These are phyloP conservation scores for Aschersonia sp. DNA, from an alignment of 2,329 filamentous ascomycete species.

Conservation along the genomic window DNA sequence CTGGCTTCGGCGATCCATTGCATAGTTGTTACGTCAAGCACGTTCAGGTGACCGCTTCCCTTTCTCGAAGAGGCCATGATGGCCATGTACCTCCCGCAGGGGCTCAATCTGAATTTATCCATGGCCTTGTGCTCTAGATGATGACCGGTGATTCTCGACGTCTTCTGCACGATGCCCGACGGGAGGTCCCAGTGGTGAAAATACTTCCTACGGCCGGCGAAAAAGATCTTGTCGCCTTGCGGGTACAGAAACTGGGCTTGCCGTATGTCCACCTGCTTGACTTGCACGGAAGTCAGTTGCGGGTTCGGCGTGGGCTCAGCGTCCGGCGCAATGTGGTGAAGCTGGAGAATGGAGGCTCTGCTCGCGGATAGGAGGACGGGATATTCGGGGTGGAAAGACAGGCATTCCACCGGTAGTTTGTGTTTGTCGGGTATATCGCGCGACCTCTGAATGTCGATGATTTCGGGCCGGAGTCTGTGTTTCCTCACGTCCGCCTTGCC, in stretches of 20 bases:
- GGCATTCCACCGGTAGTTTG: slow-evolving; percentile 64
- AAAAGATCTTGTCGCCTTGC: slow-evolving; percentile 65
- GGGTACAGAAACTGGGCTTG: slow-evolving; percentile 69
- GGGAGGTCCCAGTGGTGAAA: slow-evolving; percentile 91
- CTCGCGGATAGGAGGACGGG: slow-evolving; percentile 85
- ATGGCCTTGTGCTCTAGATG: slow-evolving; percentile 75
- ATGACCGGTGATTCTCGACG: slow-evolving; percentile 61
- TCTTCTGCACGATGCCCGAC: slow-evolving; percentile 69
- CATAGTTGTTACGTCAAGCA: slow-evolving; percentile 64
- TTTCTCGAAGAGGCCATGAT: slow-evolving; percentile 68
- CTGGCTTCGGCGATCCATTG: slow-evolving; percentile 81
- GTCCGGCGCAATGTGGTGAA: slow-evolving; percentile 75
- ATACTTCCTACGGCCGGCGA: slow-evolving; percentile 75
- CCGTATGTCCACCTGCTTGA: slow-evolving; percentile 69
- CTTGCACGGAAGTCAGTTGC: slow-evolving; percentile 76
- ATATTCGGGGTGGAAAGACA: slow-evolving; percentile 80
- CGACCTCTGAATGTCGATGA: slow-evolving; percentile 78
- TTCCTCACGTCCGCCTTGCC: slow-evolving; percentile 38
- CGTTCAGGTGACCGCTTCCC: slow-evolving; percentile 76
- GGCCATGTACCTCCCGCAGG: slow-evolving; percentile 76
- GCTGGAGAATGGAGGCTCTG: slow-evolving; percentile 67
- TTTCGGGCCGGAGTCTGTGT: slow-evolving; percentile 69
- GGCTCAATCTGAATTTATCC: slow-evolving; percentile 80
- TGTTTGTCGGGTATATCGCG: slow-evolving; percentile 73
- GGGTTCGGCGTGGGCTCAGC: slow-evolving; percentile 72